Percentiles rank a stretch among this genome's conserved stretches.
These are phyloP conservation scores for Eucalyptus globulus DNA, from an alignment of 345 rosid species.

Conservation along the genomic window DNA sequence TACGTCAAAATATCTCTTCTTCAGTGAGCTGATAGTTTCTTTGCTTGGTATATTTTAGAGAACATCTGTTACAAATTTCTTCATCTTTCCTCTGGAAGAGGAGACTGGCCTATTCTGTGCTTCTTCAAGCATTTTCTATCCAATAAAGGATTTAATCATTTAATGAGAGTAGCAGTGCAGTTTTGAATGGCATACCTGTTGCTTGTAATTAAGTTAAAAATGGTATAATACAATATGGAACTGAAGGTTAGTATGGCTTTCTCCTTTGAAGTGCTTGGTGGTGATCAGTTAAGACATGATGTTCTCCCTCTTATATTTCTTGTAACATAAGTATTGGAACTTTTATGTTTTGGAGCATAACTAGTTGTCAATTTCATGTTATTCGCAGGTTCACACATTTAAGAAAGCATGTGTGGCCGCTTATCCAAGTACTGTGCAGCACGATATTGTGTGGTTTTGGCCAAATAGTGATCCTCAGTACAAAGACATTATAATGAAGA, in stretches of 20 bases:
- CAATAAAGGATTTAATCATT: background rate
- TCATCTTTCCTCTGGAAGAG: background rate
- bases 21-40: background rate
- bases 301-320: background rate
- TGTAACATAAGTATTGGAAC: background rate
- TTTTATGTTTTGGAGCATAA: background rate
- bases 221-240: background rate
- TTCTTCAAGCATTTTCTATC: background rate
- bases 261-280: background rate
- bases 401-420: conserved; percentile 69
- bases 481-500: conserved; percentile 45
- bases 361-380: background rate
- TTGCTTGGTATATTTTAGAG: background rate
- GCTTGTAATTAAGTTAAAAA: background rate
- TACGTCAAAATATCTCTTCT: background rate
- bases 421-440: conserved; percentile 67
- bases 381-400: conserved; percentile 47
- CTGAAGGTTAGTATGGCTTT: background rate
- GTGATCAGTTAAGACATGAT: background rate
- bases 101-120: background rate
- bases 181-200: background rate
- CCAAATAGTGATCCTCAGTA: conserved; percentile 65
- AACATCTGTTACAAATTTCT: background rate
- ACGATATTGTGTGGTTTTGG: conserved; percentile 91
- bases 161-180: background rate